Conservation (phyloP, 2,329 filamentous ascomycete genomes). For the Phoma sp. region DNA sequence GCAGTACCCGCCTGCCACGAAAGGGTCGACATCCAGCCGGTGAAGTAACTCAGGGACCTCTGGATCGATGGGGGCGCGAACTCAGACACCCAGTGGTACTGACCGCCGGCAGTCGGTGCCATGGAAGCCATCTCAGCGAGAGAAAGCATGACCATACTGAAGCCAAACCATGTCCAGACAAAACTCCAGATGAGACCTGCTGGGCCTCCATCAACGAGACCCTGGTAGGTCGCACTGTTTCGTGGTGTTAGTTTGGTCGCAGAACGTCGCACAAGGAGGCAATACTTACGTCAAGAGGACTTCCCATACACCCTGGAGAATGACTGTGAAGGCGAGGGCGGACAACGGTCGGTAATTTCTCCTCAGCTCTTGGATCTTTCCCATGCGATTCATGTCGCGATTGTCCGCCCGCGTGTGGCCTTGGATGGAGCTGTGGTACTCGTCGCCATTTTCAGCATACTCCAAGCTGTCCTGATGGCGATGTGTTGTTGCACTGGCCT, state of each 20-base stretch:
- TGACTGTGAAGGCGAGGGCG: slow-evolving; percentile 42
- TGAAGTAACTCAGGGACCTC: slow-evolving; percentile 36
- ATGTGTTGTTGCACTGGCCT: slow-evolving; percentile 11
- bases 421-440: slow-evolving; percentile 35
- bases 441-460: slow-evolving; percentile 32
- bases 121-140: slow-evolving; percentile 47
- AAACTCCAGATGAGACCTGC: slow-evolving; percentile 46
- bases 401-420: slow-evolving; percentile 39
- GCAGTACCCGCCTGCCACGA: slow-evolving; percentile 60
- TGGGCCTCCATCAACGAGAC: slow-evolving; percentile 40
- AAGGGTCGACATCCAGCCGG: slow-evolving; percentile 58
- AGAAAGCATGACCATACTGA: slow-evolving; percentile 40
- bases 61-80: slow-evolving; percentile 39
- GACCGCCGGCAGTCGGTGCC: slow-evolving; percentile 45
- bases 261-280: not conserved
- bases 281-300: slow-evolving; percentile 39
- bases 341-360: slow-evolving; percentile 45
- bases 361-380: slow-evolving; percentile 42
- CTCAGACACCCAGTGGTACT: slow-evolving; percentile 46
- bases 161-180: slow-evolving; percentile 44
- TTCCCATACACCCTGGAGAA: slow-evolving; percentile 44
- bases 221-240: slow-evolving; percentile 35
- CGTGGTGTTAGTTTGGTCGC: slow-evolving; percentile 10
- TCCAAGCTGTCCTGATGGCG: slow-evolving; percentile 22
- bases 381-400: slow-evolving; percentile 43